Evolutionary conservation across 2,329 filamentous ascomycete species (phyloP).

Genomic region (Colletotrichum sp.): DNA sequence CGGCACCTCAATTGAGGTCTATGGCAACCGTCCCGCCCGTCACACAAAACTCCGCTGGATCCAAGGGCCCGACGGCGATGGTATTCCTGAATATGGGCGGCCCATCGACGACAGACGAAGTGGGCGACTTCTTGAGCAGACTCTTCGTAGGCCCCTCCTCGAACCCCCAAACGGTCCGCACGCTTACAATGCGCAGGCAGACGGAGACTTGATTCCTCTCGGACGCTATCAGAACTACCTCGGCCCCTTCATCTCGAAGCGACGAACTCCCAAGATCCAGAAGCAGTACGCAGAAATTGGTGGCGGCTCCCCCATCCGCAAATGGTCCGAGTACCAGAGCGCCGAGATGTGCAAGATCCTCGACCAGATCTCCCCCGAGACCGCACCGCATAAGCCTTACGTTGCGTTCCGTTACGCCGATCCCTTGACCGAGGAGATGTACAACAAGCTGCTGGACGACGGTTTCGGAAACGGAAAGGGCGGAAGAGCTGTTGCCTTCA

Average conservation of each 20-base stretch:
- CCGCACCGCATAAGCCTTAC: constrained; percentile 95
- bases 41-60: constrained; percentile 73
- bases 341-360: constrained; percentile 97
- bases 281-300: constrained; percentile 96
- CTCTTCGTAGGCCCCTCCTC: constrained; percentile 73
- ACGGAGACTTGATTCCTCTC: constrained; percentile 94
- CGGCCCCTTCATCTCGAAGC: constrained; percentile 82
- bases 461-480: constrained; percentile 89
- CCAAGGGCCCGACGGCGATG: constrained; percentile 90
- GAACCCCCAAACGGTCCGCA: background rate
- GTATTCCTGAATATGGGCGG: constrained; percentile 99
- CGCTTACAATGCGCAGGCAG: constrained; percentile 62
- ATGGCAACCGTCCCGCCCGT: constrained; percentile 76
- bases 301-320: constrained; percentile 95
- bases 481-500: constrained; percentile 95
- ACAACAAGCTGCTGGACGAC: constrained; percentile 79
- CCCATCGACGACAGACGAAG: constrained; percentile 85
- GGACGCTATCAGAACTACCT: constrained; percentile 90
- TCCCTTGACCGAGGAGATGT: constrained; percentile 94
- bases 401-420: constrained; percentile 96
- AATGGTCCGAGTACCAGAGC: constrained; percentile 96
- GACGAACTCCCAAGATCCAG: constrained; percentile 94
- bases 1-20: constrained; percentile 44
- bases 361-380: constrained; percentile 88
- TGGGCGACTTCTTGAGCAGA: constrained; percentile 86